Conservation (phyloP, 164 flowering plant genomes). For the Magnolia changhungtana region DNA sequence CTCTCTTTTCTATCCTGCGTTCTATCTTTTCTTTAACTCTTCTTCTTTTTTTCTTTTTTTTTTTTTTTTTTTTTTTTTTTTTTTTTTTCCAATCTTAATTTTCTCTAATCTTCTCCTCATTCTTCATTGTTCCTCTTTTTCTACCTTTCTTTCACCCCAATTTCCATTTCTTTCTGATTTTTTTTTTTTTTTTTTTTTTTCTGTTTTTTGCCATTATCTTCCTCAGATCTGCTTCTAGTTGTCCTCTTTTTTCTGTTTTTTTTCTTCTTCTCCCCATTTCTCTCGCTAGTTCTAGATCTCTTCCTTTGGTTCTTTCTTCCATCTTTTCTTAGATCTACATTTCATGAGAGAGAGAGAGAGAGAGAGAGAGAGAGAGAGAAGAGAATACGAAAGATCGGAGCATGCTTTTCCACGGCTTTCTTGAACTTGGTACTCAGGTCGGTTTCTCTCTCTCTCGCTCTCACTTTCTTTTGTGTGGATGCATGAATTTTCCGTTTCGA, state of each 20-base stretch:
- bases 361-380: neutral
- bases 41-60: neutral
- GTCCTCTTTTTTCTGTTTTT: neutral
- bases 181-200: too few relatives aligned
- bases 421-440: constrained; percentile 36
- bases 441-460: constrained; percentile 2
- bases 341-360: neutral
- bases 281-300: neutral
- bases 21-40: neutral
- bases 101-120: neutral
- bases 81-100: neutral
- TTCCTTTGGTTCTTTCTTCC: neutral
- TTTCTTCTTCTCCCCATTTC: neutral
- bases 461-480: neutral
- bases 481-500: neutral
- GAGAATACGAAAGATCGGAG: constrained; percentile 13
- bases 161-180: neutral
- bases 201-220: neutral
- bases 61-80: neutral
- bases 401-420: constrained; percentile 56
- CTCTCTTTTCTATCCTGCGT: neutral
- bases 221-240: neutral
- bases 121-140: neutral
- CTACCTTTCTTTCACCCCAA: neutral
- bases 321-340: neutral